A percentile compares a stretch with the other conserved stretches of the same genome.
These are phyloP conservation scores for Huiozyma naganishii DNA, from an alignment of 805 yeast species.

Conservation along the genomic window DNA sequence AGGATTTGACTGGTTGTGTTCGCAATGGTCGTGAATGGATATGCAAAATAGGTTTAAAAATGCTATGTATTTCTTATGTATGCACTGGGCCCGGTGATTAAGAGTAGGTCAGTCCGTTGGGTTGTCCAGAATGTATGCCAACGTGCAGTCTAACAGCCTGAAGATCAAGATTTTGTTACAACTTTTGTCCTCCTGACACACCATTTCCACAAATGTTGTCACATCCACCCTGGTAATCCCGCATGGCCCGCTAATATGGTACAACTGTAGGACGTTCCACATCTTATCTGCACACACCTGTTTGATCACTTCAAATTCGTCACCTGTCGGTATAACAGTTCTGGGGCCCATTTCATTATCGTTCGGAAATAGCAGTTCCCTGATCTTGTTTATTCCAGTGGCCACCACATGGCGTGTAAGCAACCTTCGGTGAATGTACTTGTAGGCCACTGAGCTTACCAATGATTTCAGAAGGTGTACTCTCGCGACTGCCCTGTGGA, in stretches of 20 bases:
- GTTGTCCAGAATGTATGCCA: constrained; percentile 18
- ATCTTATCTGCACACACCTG: constrained; percentile 19
- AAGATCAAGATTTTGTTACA: constrained; percentile 36
- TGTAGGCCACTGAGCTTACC: background rate
- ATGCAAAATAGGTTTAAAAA: no score
- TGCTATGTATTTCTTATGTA: no score
- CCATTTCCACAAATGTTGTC: constrained; percentile 18
- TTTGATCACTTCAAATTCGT: constrained; percentile 29
- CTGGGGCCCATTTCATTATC: constrained; percentile 43
- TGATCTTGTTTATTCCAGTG: constrained; percentile 4
- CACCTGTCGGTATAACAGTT: constrained; percentile 31
- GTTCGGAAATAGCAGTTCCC: constrained; percentile 36
- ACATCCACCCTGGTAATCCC: constrained; percentile 18
- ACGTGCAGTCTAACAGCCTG: constrained; percentile 32
- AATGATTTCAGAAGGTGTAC: background rate
- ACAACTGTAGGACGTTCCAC: constrained; percentile 12
- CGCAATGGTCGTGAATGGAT: no score
- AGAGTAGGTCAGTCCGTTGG: no score
- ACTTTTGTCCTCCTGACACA: constrained; percentile 28
- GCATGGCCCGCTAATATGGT: constrained; percentile 9
- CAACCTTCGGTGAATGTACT: background rate
- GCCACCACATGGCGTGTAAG: background rate
- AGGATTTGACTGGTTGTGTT: no score
- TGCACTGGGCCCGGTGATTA: no score
- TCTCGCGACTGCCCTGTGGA: constrained; percentile 4